A percentile compares a stretch with the other conserved stretches of the same genome.
Conservation (phyloP, 768 basidiomycete species). For the Panus rudis region DNA sequence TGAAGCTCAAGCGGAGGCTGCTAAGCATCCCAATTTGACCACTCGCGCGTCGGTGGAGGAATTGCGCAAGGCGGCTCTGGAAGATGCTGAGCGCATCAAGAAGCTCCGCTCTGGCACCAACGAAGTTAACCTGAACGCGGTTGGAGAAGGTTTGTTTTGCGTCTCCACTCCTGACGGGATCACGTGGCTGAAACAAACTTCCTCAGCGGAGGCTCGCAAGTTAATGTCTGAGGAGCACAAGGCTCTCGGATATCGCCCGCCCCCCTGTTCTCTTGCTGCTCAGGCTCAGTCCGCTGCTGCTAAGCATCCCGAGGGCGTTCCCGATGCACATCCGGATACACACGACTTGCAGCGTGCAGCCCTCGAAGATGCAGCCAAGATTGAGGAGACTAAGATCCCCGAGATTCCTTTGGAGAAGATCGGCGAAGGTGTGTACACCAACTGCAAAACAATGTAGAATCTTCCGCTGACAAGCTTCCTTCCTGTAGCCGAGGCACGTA, state of each 20-base stretch:
- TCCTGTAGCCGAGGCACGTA: conserved; percentile 23
- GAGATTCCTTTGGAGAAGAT: conserved; percentile 12
- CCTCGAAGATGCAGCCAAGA: conserved; percentile 13
- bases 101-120: conserved; percentile 4
- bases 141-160: conserved; percentile 14
- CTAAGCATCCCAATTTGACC: conserved; percentile 14
- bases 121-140: conserved; percentile 11
- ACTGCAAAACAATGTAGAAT: too few species aligned
- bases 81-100: conserved; percentile 16
- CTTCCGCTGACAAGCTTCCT: too few species aligned
- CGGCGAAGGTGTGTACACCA: conserved; percentile 13
- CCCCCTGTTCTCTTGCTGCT: conserved; percentile 20
- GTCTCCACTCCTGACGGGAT: neutral
- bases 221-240: conserved; percentile 23
- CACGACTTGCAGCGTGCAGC: conserved; percentile 13
- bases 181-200: neutral
- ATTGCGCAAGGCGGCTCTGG: conserved; percentile 12
- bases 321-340: neutral
- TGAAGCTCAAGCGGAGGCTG: conserved; percentile 20
- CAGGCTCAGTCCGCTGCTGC: conserved; percentile 18
- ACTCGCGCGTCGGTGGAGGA: conserved; percentile 5
- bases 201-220: conserved; percentile 16
- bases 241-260: conserved; percentile 22
- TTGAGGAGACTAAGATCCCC: neutral
- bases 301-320: conserved; percentile 17